These are phyloP conservation scores for Diddensiella santjacobensis DNA, from an alignment of 805 yeast species.

Conservation along the genomic window DNA sequence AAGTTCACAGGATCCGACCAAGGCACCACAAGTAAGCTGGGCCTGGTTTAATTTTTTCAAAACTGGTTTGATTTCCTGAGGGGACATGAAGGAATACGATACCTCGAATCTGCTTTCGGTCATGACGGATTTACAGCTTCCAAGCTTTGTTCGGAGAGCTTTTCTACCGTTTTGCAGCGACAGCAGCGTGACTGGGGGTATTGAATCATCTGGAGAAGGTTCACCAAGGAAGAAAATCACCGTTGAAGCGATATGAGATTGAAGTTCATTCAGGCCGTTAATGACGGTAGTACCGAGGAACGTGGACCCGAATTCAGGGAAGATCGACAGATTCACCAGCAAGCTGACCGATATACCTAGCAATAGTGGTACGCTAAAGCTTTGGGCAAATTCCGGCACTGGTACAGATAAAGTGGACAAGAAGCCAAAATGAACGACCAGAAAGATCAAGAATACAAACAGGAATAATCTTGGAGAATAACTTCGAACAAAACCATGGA, in stretches of 20 bases:
- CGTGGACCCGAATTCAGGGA: conserved; percentile 52
- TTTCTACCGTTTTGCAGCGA: conserved; percentile 36
- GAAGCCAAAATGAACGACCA: conserved; percentile 49
- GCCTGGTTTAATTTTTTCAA: conserved; percentile 35
- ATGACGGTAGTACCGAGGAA: conserved; percentile 43
- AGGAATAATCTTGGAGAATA: conserved; percentile 45
- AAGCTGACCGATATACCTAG: conserved; percentile 44
- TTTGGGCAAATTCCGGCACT: conserved; percentile 35
- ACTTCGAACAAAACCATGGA: conserved; percentile 50
- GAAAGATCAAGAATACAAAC: conserved; percentile 45
- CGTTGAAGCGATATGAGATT: conserved; percentile 37
- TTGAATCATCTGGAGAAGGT: conserved; percentile 21
- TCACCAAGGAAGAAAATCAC: conserved; percentile 39
- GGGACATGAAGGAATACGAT: conserved; percentile 46
- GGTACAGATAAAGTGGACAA: conserved; percentile 32
- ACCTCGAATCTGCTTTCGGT: conserved; percentile 49
- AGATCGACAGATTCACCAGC: conserved; percentile 41
- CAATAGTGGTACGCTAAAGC: conserved; percentile 43
- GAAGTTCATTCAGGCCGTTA: conserved; percentile 39
- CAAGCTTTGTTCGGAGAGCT: conserved; percentile 34
- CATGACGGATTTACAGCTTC: conserved; percentile 37
- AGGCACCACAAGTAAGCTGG: conserved; percentile 38
- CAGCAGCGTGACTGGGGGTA: conserved; percentile 27
- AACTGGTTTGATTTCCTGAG: conserved; percentile 38
- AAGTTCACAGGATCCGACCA: conserved; percentile 47